phyloP scores from a whole-genome alignment of 805 yeast species.

The Dipodascopsis uninucleata region DNA sequence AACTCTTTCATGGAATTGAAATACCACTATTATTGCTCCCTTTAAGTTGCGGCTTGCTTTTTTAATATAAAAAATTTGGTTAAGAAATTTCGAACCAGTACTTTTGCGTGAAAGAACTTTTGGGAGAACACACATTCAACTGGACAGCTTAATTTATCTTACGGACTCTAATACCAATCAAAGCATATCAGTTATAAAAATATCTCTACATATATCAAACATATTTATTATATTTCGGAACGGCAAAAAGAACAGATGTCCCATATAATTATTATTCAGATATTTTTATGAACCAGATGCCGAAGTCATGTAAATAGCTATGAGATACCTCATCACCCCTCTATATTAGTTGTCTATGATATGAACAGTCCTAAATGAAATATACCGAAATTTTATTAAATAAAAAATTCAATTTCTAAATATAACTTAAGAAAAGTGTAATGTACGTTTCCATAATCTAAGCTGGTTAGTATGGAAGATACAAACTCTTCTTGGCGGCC shows the following conservation, averaged over 20 bases:
- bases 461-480: constrained; percentile 31
- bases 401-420: neutral
- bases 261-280: too few species aligned
- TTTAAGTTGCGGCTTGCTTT: neutral
- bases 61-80: constrained; percentile 2
- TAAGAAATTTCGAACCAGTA: constrained; percentile 2
- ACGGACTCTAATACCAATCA: neutral
- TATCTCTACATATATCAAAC: neutral
- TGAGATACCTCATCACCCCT: too few species aligned
- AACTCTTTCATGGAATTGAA: constrained; percentile 2
- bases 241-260: neutral
- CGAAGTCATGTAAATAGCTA: too few species aligned
- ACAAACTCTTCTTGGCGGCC: constrained; percentile 43
- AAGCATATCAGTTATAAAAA: neutral
- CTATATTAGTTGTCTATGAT: neutral
- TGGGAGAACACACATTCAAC: too few species aligned
- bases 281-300: too few species aligned
- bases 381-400: neutral
- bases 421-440: neutral
- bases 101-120: too few species aligned
- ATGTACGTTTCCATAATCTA: neutral
- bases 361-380: neutral
- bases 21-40: neutral
- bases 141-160: too few species aligned
- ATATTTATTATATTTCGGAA: neutral